Percentiles rank a stretch among this genome's conserved stretches.
Evolutionary conservation across 2,329 filamentous ascomycete genomes (phyloP).

Genomic region (Diplodia seriata): DNA sequence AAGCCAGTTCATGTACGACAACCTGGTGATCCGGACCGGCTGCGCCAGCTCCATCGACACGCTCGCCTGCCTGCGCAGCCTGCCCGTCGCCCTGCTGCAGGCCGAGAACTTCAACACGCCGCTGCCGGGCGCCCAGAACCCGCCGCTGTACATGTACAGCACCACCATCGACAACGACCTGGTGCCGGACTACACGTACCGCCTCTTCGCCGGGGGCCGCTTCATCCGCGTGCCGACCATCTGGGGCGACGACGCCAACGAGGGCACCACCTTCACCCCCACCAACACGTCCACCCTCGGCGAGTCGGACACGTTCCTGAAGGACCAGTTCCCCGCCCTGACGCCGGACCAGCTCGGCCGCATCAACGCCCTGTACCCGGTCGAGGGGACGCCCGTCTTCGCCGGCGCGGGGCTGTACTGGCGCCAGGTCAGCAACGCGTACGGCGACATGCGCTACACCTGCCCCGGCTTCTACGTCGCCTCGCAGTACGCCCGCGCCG

Average conservation of each 20-base stretch:
- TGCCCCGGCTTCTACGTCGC: constrained; percentile 67
- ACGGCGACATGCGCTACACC: constrained; percentile 70
- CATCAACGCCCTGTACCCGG: constrained; percentile 65
- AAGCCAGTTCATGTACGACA: constrained; percentile 61
- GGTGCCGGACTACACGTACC: constrained; percentile 58
- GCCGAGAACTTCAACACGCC: constrained; percentile 54
- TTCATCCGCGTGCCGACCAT: constrained; percentile 63
- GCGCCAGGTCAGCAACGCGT: constrained; percentile 64
- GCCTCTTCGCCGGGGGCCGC: constrained; percentile 56
- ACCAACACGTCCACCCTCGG: constrained; percentile 54
- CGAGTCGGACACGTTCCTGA: constrained; percentile 63
- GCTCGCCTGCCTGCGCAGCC: constrained; percentile 57
- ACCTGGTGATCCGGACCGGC: constrained; percentile 56
- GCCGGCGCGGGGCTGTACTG: constrained; percentile 62
- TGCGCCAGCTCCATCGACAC: constrained; percentile 53
- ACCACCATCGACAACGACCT: constrained; percentile 60
- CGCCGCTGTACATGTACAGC: constrained; percentile 60
- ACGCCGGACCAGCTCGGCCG: constrained; percentile 57
- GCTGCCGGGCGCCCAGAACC: constrained; percentile 51
- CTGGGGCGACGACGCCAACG: constrained; percentile 65
- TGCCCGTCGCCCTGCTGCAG: constrained; percentile 55
- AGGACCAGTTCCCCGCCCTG: constrained; percentile 65
- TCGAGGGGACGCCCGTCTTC: constrained; percentile 52
- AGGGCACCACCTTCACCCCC: constrained; percentile 69
- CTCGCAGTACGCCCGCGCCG: constrained; percentile 49